Evolutionary conservation across 1,284 basidiomycete genomes (phyloP).

Genomic region (Trichosporon asahii): DNA sequence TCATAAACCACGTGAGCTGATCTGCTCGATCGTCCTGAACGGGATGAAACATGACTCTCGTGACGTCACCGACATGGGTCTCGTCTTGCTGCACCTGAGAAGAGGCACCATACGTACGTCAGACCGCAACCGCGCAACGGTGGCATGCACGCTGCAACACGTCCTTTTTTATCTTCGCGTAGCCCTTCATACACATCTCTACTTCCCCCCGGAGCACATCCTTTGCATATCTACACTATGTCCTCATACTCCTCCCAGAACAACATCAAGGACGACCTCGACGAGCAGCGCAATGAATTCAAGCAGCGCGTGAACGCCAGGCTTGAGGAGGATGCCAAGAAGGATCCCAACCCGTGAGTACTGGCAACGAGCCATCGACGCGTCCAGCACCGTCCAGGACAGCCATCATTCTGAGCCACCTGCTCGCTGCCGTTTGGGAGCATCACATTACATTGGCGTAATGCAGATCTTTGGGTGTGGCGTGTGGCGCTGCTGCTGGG

Average conservation of each 20-base stretch:
- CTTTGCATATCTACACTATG: background rate
- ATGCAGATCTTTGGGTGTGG: background rate
- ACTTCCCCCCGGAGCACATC: background rate
- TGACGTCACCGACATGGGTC: background rate
- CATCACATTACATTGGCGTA: background rate
- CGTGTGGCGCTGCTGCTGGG: background rate
- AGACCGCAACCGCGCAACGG: background rate
- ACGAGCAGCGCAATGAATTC: background rate
- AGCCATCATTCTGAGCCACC: too few relatives aligned
- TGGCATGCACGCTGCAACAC: background rate
- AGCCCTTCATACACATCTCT: background rate
- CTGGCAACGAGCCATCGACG: background rate
- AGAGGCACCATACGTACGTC: background rate
- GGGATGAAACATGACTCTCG: background rate
- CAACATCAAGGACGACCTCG: background rate
- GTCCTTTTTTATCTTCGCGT: background rate
- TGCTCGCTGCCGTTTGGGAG: too few relatives aligned
- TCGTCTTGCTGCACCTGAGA: background rate
- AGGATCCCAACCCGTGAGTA: conserved; percentile 8
- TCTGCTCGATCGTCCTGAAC: background rate
- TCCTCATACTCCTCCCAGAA: background rate
- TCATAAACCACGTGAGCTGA: background rate
- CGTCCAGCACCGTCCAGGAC: background rate
- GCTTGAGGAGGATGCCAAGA: background rate
- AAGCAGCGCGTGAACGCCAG: background rate